Evolutionary conservation across 176 grass and related monocot species (phyloP).

Genomic region (Cenchrus fungigraminus): DNA sequence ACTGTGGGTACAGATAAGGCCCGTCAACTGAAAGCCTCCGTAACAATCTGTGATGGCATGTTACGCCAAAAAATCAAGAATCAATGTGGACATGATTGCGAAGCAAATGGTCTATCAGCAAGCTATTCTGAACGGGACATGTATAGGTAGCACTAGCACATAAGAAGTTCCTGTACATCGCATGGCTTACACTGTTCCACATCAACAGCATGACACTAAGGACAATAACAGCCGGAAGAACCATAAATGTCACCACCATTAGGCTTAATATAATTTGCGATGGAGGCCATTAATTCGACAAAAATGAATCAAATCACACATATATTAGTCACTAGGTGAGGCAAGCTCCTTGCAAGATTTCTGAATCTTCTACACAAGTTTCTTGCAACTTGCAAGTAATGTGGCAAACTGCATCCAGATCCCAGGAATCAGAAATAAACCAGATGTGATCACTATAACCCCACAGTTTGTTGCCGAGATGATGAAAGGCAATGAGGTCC

Average conservation of each 20-base stretch:
- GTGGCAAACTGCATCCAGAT: constrained; percentile 17
- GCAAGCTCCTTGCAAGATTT: background rate
- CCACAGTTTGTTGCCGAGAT: background rate
- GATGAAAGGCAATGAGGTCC: background rate
- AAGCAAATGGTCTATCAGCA: background rate
- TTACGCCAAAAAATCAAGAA: constrained; percentile 1
- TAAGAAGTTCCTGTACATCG: background rate
- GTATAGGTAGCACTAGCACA: background rate
- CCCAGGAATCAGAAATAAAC: constrained; percentile 31
- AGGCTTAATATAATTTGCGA: background rate
- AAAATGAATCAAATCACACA: background rate
- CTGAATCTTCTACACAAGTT: background rate
- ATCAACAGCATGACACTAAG: background rate
- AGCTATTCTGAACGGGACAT: background rate
- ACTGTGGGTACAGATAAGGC: background rate
- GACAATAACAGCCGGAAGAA: background rate
- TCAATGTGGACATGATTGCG: constrained; percentile 24
- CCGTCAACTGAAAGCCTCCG: background rate
- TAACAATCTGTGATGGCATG: background rate
- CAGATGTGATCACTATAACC: background rate
- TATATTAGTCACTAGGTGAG: background rate
- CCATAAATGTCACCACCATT: background rate
- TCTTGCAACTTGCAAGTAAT: background rate
- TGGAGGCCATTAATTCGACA: background rate
- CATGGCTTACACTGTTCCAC: background rate